Evolutionary conservation across 1,284 basidiomycete species (phyloP), one percentile per base, ranked within the genome.

Genomic region (Ceratobasidium sp.): DNA sequence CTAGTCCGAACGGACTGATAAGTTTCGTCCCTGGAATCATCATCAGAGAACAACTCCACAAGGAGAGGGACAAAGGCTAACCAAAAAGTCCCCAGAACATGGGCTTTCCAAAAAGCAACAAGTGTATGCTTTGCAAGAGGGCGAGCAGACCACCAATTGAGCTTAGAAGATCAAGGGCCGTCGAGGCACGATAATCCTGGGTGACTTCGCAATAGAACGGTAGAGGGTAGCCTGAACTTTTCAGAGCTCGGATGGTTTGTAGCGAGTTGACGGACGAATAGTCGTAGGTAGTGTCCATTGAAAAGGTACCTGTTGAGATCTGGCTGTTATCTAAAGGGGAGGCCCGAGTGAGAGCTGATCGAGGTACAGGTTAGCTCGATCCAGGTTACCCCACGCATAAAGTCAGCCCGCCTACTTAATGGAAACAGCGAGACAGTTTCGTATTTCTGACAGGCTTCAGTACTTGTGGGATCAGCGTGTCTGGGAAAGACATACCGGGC

Each of bases 1-100:
- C n/a, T 6, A 59, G 32, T 14, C 57, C 57, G 23, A 59, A 59
- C 30, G 57, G 57, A 10, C 23, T 30, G 36, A 59, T 59, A 3
- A 59, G 23, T 26, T 59, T 59, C 21, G 57, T 26, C 16, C 57
- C 57, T 59, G 57, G 46, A 4, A n/a, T n/a, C n/a, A n/a, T n/a
- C n/a, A n/a, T n/a, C n/a, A n/a, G n/a, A n/a, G n/a, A n/a, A n/a
- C n/a, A n/a, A n/a, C n/a, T n/a, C n/a, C n/a, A n/a, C n/a, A n/a
- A n/a, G n/a, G 28, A 16, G 30, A 5, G 30, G 12, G n/a, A 6
- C 18, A 39, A 9, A 34, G 12, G 23, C 59, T 43, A 14, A 61
- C 59, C 59, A 61, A 61, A 61, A 5, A 61, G 26, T 23, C 59
- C 59, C 59, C 59, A 61, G 28, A 61, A 61, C 36, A 61, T n/a